Evolutionary conservation across 306 rosid genomes (phyloP), one percentile per base, ranked within the genome.

Genomic region (Glycyrrhiza uralensis): DNA sequence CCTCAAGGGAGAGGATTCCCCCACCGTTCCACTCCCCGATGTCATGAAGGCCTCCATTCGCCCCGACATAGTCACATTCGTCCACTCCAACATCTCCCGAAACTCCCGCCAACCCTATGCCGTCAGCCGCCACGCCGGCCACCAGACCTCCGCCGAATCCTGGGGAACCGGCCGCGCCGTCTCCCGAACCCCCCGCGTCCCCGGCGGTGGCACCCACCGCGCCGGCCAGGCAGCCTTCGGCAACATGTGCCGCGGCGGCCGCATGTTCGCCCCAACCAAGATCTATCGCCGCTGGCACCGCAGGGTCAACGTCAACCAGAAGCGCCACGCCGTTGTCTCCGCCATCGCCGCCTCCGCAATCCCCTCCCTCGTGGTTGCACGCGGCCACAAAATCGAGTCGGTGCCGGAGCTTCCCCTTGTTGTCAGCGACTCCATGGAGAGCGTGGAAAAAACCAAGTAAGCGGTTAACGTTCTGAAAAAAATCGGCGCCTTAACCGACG

Each of bases 271-370:
- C 0, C 96, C 93, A 0, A 90, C 96, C 20, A 88, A 84, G 90
- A 90, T 90, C 86, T 90, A 93, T 93, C 93, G 96, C 52, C 91
- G 88, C 4, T 90, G 96, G 96, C 96, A 90, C 73, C 72, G 96
- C 0, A 90, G 76, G 77, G 78, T 90, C 64, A 90, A 90, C 13
- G 89, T 88, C 6, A 86, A 88, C 50, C 96, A 87, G 77, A 90
- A 90, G 81, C 78, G 96, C 0, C 80, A 82, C 39, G 93, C 96
- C 6, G 58, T 90, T 4, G 93, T 84, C 11, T 88, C 93, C 2
- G 96, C 96, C 47, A 86, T 90, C 51, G 90, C 93, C 0, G 96
- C 93, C 17, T 86, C 96, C 4, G 87, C 93, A 0, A 49, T 88
- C 7, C 91, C 96, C 0, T 84, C 96, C 1, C 64, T 90, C 0